These are phyloP conservation scores for Sparassis latifolia DNA, from an alignment of 1,284 basidiomycete genomes.

Conservation along the genomic window DNA sequence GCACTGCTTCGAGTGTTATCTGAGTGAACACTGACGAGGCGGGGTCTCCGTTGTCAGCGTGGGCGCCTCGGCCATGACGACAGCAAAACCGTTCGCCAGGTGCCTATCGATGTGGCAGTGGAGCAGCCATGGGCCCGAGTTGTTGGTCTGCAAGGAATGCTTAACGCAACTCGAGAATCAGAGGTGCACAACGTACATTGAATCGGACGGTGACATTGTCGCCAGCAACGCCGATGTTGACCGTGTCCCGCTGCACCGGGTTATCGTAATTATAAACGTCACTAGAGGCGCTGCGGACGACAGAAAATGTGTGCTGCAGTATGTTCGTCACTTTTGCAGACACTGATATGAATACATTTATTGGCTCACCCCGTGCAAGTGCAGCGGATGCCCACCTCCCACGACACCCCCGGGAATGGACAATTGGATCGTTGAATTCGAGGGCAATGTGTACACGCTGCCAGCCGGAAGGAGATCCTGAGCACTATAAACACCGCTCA, in stretches of 20 bases:
- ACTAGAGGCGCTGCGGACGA: conserved; percentile 13
- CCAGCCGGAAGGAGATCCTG: conserved; percentile 27
- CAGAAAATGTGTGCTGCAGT: conserved; percentile 17
- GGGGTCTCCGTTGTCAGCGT: conserved; percentile 9
- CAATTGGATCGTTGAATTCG: conserved; percentile 29
- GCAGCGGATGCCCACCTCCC: conserved; percentile 33
- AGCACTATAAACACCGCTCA: conserved; percentile 25
- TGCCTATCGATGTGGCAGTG: conserved; percentile 30
- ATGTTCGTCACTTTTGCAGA: neutral
- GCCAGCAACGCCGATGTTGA: conserved; percentile 15
- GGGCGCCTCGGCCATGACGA: conserved; percentile 26
- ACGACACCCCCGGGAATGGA: conserved; percentile 25
- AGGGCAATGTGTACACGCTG: conserved; percentile 25
- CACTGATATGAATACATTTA: neutral
- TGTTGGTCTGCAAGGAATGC: conserved; percentile 14
- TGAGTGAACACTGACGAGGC: conserved; percentile 9
- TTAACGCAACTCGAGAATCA: neutral
- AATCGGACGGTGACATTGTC: conserved; percentile 25
- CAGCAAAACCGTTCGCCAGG: conserved; percentile 22
- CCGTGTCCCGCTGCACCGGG: conserved; percentile 26
- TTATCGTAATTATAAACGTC: conserved; percentile 30
- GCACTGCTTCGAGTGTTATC: neutral
- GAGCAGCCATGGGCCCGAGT: conserved; percentile 27
- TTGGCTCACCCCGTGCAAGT: conserved; percentile 32
- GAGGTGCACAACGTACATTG: conserved; percentile 7